Evolutionary conservation across 1,139 yeast genomes (phyloP).

Genomic region (Nakaseomyces uthaithaninus): DNA sequence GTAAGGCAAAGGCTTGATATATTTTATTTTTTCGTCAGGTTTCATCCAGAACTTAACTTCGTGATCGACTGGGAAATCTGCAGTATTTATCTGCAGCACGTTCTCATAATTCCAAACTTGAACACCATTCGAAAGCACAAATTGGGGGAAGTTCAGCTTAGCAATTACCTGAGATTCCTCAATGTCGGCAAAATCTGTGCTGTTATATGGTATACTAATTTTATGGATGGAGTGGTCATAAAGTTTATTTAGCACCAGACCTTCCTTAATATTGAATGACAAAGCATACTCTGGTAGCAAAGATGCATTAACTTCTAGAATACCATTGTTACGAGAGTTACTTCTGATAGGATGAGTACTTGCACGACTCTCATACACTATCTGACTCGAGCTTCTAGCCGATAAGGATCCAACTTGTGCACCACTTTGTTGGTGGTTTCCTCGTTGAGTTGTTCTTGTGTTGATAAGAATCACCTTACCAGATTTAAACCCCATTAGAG

Average conservation of each 20-base stretch:
- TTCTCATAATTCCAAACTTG: slow-evolving; percentile 3
- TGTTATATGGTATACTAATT: not conserved
- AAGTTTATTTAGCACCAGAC: slow-evolving; percentile 5
- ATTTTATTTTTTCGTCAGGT: slow-evolving; percentile 2
- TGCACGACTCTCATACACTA: slow-evolving; percentile 4
- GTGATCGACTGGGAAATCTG: not conserved
- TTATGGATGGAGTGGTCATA: not conserved
- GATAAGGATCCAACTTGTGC: not conserved
- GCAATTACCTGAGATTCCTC: not conserved
- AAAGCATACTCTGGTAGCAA: slow-evolving; percentile 6
- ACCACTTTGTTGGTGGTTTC: not conserved
- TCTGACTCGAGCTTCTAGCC: not conserved
- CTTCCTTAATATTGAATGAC: slow-evolving; percentile 6
- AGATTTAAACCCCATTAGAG: not conserved
- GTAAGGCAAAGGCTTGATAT: not conserved
- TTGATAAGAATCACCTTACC: not conserved
- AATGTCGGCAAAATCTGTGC: not conserved
- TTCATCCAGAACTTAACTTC: slow-evolving; percentile 6
- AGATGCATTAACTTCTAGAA: slow-evolving; percentile 4
- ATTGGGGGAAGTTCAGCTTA: slow-evolving; percentile 7
- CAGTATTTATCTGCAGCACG: not conserved
- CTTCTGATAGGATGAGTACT: slow-evolving; percentile 3
- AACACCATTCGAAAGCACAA: slow-evolving; percentile 5
- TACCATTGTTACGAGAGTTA: not conserved
- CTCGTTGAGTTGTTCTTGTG: not conserved